Evolutionary conservation across 176 grass and related monocot genomes (phyloP), one percentile per base, ranked within the genome.

Genomic region (Zoysia pacifica): DNA sequence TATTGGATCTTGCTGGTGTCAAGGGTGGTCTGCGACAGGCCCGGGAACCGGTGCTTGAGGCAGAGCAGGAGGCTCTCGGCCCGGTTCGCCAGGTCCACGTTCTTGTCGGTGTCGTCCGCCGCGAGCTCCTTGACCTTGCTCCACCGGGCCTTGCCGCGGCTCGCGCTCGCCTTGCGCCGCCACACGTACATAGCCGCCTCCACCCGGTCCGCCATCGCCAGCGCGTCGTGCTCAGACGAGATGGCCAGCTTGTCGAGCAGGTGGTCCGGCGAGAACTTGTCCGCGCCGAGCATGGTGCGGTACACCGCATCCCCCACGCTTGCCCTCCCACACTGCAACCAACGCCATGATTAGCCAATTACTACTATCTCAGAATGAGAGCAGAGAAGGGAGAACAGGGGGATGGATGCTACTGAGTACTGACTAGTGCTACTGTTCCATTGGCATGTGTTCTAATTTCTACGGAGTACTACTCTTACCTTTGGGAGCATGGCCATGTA

Each of bases 171-270:
- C 85, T 99, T 99, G 56, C 92, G 88, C 55, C 81, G 82, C 96
- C 96, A 99, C 35, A 99, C 96, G 75, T 95, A 91, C 96, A 99
- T 99, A 4, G 96, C 93, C 3, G 96, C 96, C 79, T 99, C 96
- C 65, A 93, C 96, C 9, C 76, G 45, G 72, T 99, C 96, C 2
- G 96, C 96, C 67, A 95, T 79, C 67, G 87, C 92, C 16, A 93
- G 79, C n/a, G 92, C 92, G 11, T 95, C 88, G 49, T 99, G 90
- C 81, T 99, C 96, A 59, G 92, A 94, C 18, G 90, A 72, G 70
- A 91, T 85, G 65, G 89, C 87, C 11, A 99, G 90, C 72, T 68
- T 82, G 59, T 95, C 92, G 6, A 99, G 92, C 62, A 99, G 90
- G 66, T 86, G 84, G 15, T 91, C 90, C 44, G 96, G 88, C 28